These are phyloP conservation scores for Dictyostelium intermedium DNA, from an alignment of 78 protist species.

Conservation along the genomic window DNA sequence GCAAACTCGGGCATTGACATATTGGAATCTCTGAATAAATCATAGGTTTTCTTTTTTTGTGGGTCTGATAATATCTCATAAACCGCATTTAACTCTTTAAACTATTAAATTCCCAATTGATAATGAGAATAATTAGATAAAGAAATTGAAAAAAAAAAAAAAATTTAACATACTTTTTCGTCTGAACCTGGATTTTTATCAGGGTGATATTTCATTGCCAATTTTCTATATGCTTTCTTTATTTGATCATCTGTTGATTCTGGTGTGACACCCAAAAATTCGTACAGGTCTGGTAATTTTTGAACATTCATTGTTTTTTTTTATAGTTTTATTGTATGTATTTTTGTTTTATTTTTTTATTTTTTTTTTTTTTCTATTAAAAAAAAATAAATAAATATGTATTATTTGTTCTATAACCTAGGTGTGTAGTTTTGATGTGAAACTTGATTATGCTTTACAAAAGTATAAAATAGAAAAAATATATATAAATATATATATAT, in stretches of 20 bases:
- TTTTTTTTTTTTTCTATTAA: background rate
- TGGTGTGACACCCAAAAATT: constrained; percentile 23
- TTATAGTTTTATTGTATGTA: background rate
- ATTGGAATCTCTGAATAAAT: constrained; percentile 30
- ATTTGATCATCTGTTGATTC: constrained; percentile 52
- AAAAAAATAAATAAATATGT: background rate
- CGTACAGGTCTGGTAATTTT: constrained; percentile 40
- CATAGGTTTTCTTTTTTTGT: constrained; percentile 60
- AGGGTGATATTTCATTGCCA: constrained; percentile 61
- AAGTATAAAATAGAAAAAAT: background rate
- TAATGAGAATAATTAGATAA: background rate
- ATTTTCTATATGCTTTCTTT: constrained; percentile 39
- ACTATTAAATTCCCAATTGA: no score
- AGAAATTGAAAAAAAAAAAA: background rate
- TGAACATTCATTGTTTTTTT: background rate
- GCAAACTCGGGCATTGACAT: constrained; percentile 30
- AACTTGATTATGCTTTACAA: background rate
- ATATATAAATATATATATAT: no score
- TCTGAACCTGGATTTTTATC: constrained; percentile 46
- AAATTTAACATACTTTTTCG: constrained; percentile 5
- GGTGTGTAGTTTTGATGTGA: background rate
- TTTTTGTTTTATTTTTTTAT: background rate
- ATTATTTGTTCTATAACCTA: no score
- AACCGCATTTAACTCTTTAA: constrained; percentile 70
- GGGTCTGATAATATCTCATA: constrained; percentile 71